Evolutionary conservation across 441 rosid species (phyloP).

Genomic region (Macaranga tanarius): DNA sequence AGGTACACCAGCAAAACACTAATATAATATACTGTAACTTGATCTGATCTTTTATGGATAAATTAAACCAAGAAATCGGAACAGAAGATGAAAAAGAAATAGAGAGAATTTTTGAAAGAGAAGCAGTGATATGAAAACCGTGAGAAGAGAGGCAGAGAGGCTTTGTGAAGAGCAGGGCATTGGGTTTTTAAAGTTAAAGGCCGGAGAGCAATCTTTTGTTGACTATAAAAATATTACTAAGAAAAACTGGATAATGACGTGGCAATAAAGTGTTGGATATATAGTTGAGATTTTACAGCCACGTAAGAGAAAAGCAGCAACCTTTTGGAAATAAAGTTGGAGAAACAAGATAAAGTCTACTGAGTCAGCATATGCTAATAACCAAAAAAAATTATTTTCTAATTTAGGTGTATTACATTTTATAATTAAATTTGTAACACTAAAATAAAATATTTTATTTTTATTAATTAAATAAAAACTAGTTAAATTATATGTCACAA

Average conservation of each 20-base stretch:
- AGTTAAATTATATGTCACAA: too few species aligned
- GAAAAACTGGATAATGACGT: slow-evolving; percentile 13
- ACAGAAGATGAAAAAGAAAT: not conserved
- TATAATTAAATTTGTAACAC: too few species aligned
- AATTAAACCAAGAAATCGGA: not conserved
- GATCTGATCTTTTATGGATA: not conserved
- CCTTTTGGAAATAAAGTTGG: not conserved
- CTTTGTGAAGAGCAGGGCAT: not conserved
- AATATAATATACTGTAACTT: too few species aligned
- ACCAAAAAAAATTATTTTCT: not conserved
- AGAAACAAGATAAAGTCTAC: slow-evolving; percentile 10
- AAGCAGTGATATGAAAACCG: not conserved
- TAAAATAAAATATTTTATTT: too few species aligned
- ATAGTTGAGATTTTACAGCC: slow-evolving; percentile 19
- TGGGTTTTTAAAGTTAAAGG: slow-evolving; percentile 29
- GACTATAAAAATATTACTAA: not conserved
- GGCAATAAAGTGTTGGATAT: slow-evolving; percentile 34
- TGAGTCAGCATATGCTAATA: slow-evolving; percentile 17
- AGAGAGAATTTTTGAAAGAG: not conserved
- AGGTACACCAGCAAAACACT: too few species aligned
- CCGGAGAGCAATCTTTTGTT: not conserved
- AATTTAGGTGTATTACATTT: too few species aligned
- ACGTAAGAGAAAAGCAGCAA: slow-evolving; percentile 32
- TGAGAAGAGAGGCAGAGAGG: slow-evolving; percentile 15
- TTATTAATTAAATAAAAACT: too few species aligned